Percentiles rank a stretch among this genome's conserved stretches.
phyloP scores from a whole-genome alignment of 805 yeast genomes.

The Jamesozyma lodderae region DNA sequence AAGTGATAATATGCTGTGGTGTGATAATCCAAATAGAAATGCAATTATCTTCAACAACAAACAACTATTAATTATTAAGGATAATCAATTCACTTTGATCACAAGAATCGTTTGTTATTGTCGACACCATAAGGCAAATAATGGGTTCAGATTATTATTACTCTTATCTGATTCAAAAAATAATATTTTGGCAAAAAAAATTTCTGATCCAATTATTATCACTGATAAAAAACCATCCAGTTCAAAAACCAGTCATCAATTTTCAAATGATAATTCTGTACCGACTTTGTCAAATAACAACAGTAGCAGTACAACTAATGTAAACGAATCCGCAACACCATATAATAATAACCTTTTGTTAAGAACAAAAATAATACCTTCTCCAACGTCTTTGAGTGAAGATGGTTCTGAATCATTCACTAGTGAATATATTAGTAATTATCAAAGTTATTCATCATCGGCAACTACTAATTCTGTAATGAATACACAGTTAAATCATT shows the following conservation, averaged over 20 bases:
- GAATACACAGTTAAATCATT: not conserved
- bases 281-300: slow-evolving; percentile 4
- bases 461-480: slow-evolving; percentile 3
- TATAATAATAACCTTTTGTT: slow-evolving; percentile 1
- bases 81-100: slow-evolving; percentile 38
- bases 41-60: slow-evolving; percentile 88
- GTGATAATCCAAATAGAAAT: slow-evolving; percentile 61
- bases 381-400: slow-evolving; percentile 56
- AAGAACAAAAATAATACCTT: slow-evolving; percentile 32
- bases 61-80: slow-evolving; percentile 53
- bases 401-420: slow-evolving; percentile 43
- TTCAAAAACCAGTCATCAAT: not conserved
- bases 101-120: slow-evolving; percentile 91
- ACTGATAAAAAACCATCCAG: slow-evolving; percentile 80
- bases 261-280: not conserved
- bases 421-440: slow-evolving; percentile 5
- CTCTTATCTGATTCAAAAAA: slow-evolving; percentile 55
- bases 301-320: not conserved
- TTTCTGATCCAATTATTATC: slow-evolving; percentile 72
- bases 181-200: slow-evolving; percentile 58
- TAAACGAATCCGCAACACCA: not conserved
- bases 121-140: slow-evolving; percentile 84
- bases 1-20: slow-evolving; percentile 69
- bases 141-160: slow-evolving; percentile 70
- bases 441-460: slow-evolving; percentile 3